Evolutionary conservation across 495 filamentous ascomycete genomes (phyloP).

Genomic region (Penicillium canescens): DNA sequence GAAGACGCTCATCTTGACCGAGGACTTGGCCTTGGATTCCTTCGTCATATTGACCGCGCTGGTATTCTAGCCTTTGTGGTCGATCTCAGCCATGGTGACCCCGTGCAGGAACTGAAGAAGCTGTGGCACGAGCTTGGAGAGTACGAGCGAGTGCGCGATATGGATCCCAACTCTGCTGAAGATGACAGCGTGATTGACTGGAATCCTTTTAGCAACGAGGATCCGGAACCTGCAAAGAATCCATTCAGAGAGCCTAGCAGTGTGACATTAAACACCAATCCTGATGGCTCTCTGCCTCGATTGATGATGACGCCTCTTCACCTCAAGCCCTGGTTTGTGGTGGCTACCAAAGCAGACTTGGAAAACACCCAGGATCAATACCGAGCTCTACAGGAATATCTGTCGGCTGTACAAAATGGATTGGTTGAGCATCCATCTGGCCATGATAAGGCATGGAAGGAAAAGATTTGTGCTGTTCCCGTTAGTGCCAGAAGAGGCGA

Average conservation of each 20-base stretch:
- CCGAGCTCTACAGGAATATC: slow-evolving; percentile 62
- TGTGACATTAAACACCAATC: slow-evolving; percentile 18
- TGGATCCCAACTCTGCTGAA: slow-evolving; percentile 54
- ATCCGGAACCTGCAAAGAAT: slow-evolving; percentile 17
- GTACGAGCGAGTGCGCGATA: slow-evolving; percentile 74
- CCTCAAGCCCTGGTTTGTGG: slow-evolving; percentile 93
- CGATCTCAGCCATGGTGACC: slow-evolving; percentile 78
- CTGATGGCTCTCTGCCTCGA: slow-evolving; percentile 26
- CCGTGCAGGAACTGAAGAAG: slow-evolving; percentile 70
- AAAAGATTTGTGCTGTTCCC: slow-evolving; percentile 68
- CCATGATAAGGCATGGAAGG: slow-evolving; percentile 64
- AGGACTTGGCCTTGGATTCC: slow-evolving; percentile 86
- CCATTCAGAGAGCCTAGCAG: slow-evolving; percentile 15
- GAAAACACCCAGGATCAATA: slow-evolving; percentile 78
- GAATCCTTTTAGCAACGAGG: slow-evolving; percentile 22
- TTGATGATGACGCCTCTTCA: slow-evolving; percentile 64
- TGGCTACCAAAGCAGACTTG: slow-evolving; percentile 93
- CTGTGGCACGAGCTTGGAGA: slow-evolving; percentile 88
- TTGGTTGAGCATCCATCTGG: slow-evolving; percentile 68
- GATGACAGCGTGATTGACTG: slow-evolving; percentile 34
- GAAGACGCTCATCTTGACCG: slow-evolving; percentile 89
- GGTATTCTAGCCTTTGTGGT: slow-evolving; percentile 91
- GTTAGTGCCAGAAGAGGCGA: slow-evolving; percentile 86
- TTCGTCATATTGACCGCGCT: slow-evolving; percentile 92
- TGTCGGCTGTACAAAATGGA: slow-evolving; percentile 59